Conservation (phyloP, 257 asterid species). For the Solanum medicagineum region DNA sequence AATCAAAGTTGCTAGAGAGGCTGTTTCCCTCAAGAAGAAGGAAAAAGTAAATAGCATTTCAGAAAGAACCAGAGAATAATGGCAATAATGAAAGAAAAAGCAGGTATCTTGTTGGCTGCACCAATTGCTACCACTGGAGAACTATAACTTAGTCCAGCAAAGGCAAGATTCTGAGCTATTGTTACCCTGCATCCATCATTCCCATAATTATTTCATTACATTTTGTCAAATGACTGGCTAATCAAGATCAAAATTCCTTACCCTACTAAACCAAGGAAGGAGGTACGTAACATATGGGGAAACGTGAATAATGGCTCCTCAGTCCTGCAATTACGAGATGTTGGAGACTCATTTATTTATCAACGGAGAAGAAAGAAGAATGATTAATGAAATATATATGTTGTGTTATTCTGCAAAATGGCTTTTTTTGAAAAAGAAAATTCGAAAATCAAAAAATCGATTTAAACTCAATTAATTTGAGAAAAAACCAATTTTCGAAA, state of each 20-base stretch:
- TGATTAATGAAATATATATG: background rate
- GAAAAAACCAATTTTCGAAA: too few species aligned
- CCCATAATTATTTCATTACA: background rate
- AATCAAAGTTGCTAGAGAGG: too few species aligned
- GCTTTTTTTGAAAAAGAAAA: too few species aligned
- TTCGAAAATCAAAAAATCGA: too few species aligned
- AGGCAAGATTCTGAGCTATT: slow-evolving; percentile 62
- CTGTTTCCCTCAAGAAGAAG: too few species aligned
- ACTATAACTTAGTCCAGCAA: slow-evolving; percentile 58
- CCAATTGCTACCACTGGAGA: slow-evolving; percentile 72
- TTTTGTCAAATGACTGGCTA: background rate
- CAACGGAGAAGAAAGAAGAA: background rate
- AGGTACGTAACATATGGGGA: slow-evolving; percentile 29
- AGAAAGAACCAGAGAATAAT: slow-evolving; percentile 35
- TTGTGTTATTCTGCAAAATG: too few species aligned
- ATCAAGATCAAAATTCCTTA: slow-evolving; percentile 1
- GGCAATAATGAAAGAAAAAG: slow-evolving; percentile 47
- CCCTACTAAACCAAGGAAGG: slow-evolving; percentile 65
- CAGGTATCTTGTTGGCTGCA: slow-evolving; percentile 61
- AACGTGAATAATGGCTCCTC: slow-evolving; percentile 30
- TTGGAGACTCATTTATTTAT: background rate
- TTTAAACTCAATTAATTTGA: too few species aligned
- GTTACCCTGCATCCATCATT: slow-evolving; percentile 43
- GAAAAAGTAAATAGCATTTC: background rate
- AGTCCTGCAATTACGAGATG: slow-evolving; percentile 17